Base-by-base conservation (phyloP, 306 rosid species). In the Prunus campanulata region DNA sequence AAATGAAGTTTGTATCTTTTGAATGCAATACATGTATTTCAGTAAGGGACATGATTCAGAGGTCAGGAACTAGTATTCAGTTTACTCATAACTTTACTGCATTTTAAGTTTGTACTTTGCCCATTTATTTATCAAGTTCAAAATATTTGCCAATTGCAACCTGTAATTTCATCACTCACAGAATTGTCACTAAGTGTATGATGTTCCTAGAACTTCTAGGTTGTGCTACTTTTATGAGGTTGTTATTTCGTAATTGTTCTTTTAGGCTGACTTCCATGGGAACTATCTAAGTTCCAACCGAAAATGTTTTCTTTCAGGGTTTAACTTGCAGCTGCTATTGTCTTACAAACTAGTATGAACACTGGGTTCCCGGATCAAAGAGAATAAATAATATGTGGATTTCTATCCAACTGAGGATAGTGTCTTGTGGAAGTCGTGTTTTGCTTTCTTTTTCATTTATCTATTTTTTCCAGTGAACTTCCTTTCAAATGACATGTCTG, bases 1-100 rank as follows among this genome's bases (percentile, higher is more conserved):
- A 77, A 48, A 65, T 48, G 57, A 80, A 55, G 72, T 86, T 83
- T 90, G 92, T 90, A 85, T 62, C 79, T 68, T 88, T 86, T 75
- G 75, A 78, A 69, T 78, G 74, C 78, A 83, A 84, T 78, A 80
- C 78, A 51, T 86, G 90, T 87, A 86, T 73, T 80, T 83, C 81
- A 81, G 83, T 83, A 79, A 85, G 75, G 82, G 87, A 86, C 87
- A 79, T 72, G 59, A 72, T 87, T 79, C 66, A 79, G 83, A 74
- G 76, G 66, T 66, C 66, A 81, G 74, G 79, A 70, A 76, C 76
- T 75, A 24, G 55, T 64, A 30, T 82, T 84, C 66, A 83, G 72
- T 78, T 78, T 76, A 72, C 78, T 70, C 70, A 42, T 82, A 81
- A 44, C 66, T 79, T 72, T 32, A 49, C 59, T 60, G 66, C 67